Evolutionary conservation across 306 rosid genomes (phyloP), one percentile per base, ranked within the genome.

Genomic region (Crataegus laevigata): DNA sequence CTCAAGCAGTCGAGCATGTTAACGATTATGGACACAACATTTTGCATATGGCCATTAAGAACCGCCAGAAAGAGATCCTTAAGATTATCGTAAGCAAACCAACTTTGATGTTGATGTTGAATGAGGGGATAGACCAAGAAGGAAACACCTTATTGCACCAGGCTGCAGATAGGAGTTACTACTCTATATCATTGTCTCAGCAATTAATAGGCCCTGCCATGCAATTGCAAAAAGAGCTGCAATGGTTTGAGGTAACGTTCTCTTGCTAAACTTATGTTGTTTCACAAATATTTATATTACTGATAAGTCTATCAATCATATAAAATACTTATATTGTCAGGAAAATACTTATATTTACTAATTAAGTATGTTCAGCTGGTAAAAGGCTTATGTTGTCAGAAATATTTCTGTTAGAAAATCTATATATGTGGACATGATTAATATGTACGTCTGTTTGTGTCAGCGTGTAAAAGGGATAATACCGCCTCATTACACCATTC

Each of bases 391-490:
- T 29, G 0, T 47, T 47, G 52, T 0, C 18, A 14, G 18, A 5
- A 17, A 47, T 12, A 14, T 4, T 47, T 11, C 19, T 47, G 18
- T 47, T 47, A 2, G 18, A 12, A 47, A 29, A 29, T 29, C 32
- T 29, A 29, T 29, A 17, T 3, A n/a, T n/a, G 18, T 6, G 5
- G 15, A 47, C 52, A 12, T 47, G 52, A 47, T 47, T 12, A 19
- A 19, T 19, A 29, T 29, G 32, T 29, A 29, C 50, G 24, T 28
- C 24, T 67, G 3, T 22, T 57, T 57, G 15, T 68, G 34, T 40
- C 81, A 85, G 89, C 77, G 81, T 34, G 84, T 82, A 63, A 45
- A 26, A n/a, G n/a, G 57, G 57, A 28, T 77, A 5, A 3, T 80
- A 7, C 86, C 85, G 3, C 6, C 38, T 0, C 24, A 24, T 7